Evolutionary conservation across 1,139 yeast species (phyloP).

Genomic region (Debaryomyces sp.): DNA sequence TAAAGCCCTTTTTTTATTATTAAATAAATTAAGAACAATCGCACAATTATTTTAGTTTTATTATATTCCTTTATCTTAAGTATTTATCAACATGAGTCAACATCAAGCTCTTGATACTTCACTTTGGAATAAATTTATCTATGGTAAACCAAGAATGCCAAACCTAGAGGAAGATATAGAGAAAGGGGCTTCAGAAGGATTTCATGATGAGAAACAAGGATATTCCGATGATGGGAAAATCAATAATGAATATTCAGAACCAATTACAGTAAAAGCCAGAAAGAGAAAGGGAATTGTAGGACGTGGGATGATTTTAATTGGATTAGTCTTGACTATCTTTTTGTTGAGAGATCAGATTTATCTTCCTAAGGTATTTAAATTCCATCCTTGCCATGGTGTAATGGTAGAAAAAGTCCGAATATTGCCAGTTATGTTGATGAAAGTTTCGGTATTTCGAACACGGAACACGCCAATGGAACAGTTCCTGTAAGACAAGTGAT

Average conservation of each 20-base stretch:
- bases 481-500: conserved; percentile 20
- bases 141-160: conserved; percentile 16
- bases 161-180: background rate
- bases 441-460: background rate
- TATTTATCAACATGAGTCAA: conserved; percentile 18
- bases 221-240: background rate
- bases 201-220: background rate
- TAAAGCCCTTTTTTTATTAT: background rate
- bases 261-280: conserved; percentile 2
- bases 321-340: background rate
- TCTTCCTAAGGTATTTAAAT: background rate
- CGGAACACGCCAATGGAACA: background rate
- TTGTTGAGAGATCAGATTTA: background rate
- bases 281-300: background rate
- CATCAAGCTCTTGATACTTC: conserved; percentile 19
- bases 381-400: background rate
- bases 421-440: background rate
- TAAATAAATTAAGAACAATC: background rate
- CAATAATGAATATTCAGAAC: background rate
- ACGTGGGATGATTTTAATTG: background rate
- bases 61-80: background rate
- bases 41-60: background rate
- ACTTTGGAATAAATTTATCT: conserved; percentile 24
- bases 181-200: background rate
- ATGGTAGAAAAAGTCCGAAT: background rate